A percentile compares a stretch with the other conserved stretches of the same genome.
Evolutionary conservation across 2,329 filamentous ascomycete species (phyloP).

Genomic region (Aureobasidium sp.): DNA sequence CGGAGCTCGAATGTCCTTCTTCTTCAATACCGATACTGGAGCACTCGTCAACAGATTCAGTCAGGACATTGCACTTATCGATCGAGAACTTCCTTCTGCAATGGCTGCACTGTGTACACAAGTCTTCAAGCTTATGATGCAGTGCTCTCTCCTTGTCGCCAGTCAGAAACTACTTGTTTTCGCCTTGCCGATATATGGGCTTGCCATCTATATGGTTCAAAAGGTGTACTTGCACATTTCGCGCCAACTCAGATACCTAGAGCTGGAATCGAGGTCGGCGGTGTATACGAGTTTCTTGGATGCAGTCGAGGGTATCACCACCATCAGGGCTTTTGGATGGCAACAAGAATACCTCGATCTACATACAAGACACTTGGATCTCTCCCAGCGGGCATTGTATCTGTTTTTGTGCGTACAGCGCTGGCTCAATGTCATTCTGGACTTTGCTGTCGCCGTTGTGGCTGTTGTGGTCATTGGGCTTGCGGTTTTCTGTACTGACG

Average conservation of each 20-base stretch:
- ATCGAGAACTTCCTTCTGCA: slow-evolving; percentile 32
- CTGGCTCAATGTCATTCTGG: slow-evolving; percentile 38
- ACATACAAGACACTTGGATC: slow-evolving; percentile 33
- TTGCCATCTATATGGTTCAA: slow-evolving; percentile 28
- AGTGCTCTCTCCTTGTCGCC: slow-evolving; percentile 27
- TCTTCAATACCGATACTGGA: slow-evolving; percentile 36
- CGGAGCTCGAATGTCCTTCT: slow-evolving; percentile 29
- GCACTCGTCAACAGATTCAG: slow-evolving; percentile 38
- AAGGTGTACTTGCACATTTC: slow-evolving; percentile 43
- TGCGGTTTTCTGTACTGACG: slow-evolving; percentile 29
- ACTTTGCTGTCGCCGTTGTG: slow-evolving; percentile 31
- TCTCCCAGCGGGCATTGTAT: slow-evolving; percentile 39
- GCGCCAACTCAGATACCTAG: slow-evolving; percentile 45
- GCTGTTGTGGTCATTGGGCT: slow-evolving; percentile 30
- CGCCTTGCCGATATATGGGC: slow-evolving; percentile 31
- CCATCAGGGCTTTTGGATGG: slow-evolving; percentile 49
- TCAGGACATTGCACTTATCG: slow-evolving; percentile 41
- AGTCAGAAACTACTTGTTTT: background rate
- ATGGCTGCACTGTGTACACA: background rate
- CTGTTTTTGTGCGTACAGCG: slow-evolving; percentile 39
- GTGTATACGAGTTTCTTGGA: slow-evolving; percentile 31
- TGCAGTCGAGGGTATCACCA: slow-evolving; percentile 38
- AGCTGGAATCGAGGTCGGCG: slow-evolving; percentile 46
- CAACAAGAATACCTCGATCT: slow-evolving; percentile 33
- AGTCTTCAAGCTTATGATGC: slow-evolving; percentile 2